Conservation (phyloP, 306 rosid species). For the Abrus precatorius region DNA sequence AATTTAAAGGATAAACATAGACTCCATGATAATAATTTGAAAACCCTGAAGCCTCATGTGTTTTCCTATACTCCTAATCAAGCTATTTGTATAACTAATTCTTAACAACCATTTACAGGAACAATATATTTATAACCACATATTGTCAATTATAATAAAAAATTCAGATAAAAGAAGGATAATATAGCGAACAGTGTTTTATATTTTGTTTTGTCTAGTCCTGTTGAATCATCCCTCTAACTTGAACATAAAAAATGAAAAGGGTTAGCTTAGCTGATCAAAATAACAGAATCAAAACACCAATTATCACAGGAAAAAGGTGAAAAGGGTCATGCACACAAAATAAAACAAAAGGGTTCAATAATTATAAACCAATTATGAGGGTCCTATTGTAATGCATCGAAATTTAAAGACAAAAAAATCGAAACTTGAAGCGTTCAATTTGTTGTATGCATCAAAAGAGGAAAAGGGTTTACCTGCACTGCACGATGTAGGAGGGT, state of each 20-base stretch:
- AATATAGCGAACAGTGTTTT: not conserved
- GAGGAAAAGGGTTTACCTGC: slow-evolving; percentile 65
- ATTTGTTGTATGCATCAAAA: not conserved
- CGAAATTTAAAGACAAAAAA: no score
- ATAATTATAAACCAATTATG: not conserved
- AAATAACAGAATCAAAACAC: slow-evolving; percentile 14
- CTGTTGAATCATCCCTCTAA: not conserved
- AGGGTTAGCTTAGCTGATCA: not conserved
- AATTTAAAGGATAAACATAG: not conserved
- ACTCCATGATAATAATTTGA: not conserved
- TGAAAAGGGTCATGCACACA: not conserved
- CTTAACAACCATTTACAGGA: not conserved
- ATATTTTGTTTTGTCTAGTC: no score
- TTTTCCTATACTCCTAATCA: slow-evolving; percentile 6
- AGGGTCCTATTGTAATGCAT: not conserved
- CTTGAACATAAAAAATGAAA: not conserved
- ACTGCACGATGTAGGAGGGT: slow-evolving; percentile 88
- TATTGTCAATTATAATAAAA: not conserved
- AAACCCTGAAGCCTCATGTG: not conserved
- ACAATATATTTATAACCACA: not conserved
- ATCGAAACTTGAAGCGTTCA: not conserved
- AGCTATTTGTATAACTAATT: slow-evolving; percentile 1
- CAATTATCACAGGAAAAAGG: not conserved
- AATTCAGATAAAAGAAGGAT: not conserved
- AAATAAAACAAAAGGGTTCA: not conserved